phyloP scores from a whole-genome alignment of 2,329 filamentous ascomycete species.

The Epichloe aotearoae region DNA sequence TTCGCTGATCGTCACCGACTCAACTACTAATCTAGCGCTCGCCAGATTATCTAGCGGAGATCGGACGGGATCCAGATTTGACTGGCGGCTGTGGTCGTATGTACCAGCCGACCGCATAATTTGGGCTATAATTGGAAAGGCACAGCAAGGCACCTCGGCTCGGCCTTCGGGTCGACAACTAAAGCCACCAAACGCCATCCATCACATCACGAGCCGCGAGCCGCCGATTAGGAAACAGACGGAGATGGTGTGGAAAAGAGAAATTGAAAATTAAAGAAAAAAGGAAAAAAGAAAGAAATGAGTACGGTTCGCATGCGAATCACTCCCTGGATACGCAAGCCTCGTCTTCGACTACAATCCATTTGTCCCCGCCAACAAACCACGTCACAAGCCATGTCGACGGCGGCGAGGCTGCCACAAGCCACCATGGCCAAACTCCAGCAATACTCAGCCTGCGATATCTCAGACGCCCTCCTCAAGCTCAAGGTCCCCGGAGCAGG shows the following conservation, averaged over 20 bases:
- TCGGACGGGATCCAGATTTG: slow-evolving; percentile 10
- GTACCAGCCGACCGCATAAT: neutral
- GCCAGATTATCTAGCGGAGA: slow-evolving; percentile 8
- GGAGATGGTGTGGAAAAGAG: too few species aligned
- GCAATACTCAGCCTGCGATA: slow-evolving; percentile 38
- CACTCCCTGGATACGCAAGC: neutral
- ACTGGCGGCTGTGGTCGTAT: slow-evolving; percentile 11
- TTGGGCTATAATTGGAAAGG: too few species aligned
- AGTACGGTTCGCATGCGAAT: neutral
- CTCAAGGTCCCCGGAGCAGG: slow-evolving; percentile 54
- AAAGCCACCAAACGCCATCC: neutral
- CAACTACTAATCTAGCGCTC: slow-evolving; percentile 5
- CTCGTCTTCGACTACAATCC: neutral
- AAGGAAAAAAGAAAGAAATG: neutral
- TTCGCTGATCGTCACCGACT: slow-evolving; percentile 1
- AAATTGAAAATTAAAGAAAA: too few species aligned
- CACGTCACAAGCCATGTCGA: neutral
- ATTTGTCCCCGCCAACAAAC: neutral
- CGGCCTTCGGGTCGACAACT: neutral
- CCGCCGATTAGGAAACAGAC: too few species aligned
- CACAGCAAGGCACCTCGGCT: neutral
- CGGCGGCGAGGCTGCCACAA: slow-evolving; percentile 5
- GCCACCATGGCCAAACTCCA: slow-evolving; percentile 16
- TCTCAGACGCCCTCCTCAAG: slow-evolving; percentile 62
- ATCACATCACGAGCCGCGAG: too few species aligned